phyloP scores from a whole-genome alignment of 1,139 yeast species.

The Debaryomyces nepalensis region DNA sequence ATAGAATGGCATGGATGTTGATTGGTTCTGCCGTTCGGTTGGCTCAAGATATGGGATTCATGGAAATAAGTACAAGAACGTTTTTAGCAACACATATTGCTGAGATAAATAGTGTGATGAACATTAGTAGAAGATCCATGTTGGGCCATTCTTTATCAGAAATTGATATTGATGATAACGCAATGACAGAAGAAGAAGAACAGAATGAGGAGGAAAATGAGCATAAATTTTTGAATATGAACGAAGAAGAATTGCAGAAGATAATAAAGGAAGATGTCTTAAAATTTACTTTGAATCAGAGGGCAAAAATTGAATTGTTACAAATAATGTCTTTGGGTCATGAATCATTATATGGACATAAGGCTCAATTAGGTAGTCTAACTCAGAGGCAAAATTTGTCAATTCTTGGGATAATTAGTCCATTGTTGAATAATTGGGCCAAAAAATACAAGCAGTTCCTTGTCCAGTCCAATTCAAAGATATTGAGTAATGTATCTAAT shows the following conservation, averaged over 20 bases:
- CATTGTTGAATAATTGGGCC: conserved; percentile 80
- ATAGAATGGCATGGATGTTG: conserved; percentile 93
- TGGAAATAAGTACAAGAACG: conserved; percentile 73
- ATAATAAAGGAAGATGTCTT: conserved; percentile 32
- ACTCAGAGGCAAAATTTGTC: conserved; percentile 72
- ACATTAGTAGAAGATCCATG: conserved; percentile 70
- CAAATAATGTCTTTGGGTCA: conserved; percentile 84
- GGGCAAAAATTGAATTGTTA: conserved; percentile 77
- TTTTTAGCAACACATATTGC: conserved; percentile 84
- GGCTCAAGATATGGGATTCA: conserved; percentile 85
- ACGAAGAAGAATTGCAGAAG: conserved; percentile 42
- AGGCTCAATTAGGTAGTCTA: conserved; percentile 57
- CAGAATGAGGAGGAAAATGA: conserved; percentile 39
- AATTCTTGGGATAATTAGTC: conserved; percentile 71
- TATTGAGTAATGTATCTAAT: conserved; percentile 30
- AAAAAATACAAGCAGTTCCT: conserved; percentile 61
- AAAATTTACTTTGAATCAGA: conserved; percentile 63
- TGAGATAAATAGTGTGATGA: conserved; percentile 78
- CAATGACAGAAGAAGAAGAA: conserved; percentile 36
- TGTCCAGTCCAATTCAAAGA: conserved; percentile 46
- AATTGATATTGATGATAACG: conserved; percentile 58
- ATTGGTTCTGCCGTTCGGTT: conserved; percentile 85
- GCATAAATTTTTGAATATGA: conserved; percentile 36
- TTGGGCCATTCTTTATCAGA: conserved; percentile 69
- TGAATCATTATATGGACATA: conserved; percentile 75